Evolutionary conservation across 1,139 yeast species (phyloP).

Genomic region (Wickerhamiella pararugosa): DNA sequence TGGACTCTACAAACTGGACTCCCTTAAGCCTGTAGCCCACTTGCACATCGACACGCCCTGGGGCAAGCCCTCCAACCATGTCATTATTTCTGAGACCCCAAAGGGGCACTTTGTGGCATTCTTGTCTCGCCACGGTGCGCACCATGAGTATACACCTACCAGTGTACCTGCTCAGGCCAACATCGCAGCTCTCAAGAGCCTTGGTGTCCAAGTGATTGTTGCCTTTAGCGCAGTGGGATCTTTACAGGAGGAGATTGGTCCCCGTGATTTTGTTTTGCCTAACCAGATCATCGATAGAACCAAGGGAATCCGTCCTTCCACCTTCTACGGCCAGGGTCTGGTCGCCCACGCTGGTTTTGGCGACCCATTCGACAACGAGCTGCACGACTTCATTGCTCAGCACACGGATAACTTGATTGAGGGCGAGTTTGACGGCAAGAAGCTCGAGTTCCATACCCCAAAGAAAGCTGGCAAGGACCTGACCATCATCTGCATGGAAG

Average conservation of each 20-base stretch:
- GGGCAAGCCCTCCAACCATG: constrained; percentile 93
- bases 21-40: constrained; percentile 72
- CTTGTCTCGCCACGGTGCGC: constrained; percentile 83
- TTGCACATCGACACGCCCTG: constrained; percentile 79
- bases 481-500: constrained; percentile 93
- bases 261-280: constrained; percentile 90
- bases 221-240: constrained; percentile 98
- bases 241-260: constrained; percentile 71
- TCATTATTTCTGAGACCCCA: constrained; percentile 65
- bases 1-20: constrained; percentile 80
- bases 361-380: constrained; percentile 75
- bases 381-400: constrained; percentile 50
- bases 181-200: constrained; percentile 79
- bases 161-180: constrained; percentile 91
- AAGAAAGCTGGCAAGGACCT: constrained; percentile 41
- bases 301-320: constrained; percentile 80
- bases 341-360: constrained; percentile 98
- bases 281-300: constrained; percentile 94
- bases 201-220: constrained; percentile 76
- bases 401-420: constrained; percentile 41
- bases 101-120: constrained; percentile 80
- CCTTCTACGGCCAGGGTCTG: constrained; percentile 82
- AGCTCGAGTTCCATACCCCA: constrained; percentile 19
- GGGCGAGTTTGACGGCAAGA: constrained; percentile 26
- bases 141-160: constrained; percentile 79